Evolutionary conservation across 169 alveolate species (phyloP), one percentile per base, ranked within the genome.

Genomic region (Cystoisospora suis): DNA sequence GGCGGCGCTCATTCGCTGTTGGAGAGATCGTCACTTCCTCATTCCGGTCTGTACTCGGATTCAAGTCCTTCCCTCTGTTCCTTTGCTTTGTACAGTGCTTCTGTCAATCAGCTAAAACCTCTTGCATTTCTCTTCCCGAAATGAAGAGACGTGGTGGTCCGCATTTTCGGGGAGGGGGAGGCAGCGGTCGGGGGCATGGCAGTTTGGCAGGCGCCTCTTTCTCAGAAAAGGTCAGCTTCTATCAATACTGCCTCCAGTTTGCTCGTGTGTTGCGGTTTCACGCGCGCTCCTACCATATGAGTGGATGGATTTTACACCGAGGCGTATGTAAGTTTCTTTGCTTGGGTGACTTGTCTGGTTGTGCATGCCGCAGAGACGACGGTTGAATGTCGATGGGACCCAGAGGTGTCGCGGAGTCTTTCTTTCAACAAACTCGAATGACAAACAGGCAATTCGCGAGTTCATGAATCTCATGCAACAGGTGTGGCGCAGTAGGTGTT

Each of bases 71-170:
- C n/a, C n/a, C 29, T 23, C 65, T 12, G 12, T 53, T 12, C 65
- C 23, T 12, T 23, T 53, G 65, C 65, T 53, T 12, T 53, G 12
- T 12, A 23, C 65, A 23, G 29, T 53, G 65, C 65, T 53, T 12
- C 65, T 53, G 65, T 53, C n/a, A n/a, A n/a, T n/a, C n/a, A 29
- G n/a, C n/a, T 15, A 53, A 20, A 20, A 53, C n/a, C 9, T 53
- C 12, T 65, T 65, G 45, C n/a, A 32, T 65, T 17, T 4, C 20
- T 17, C 40, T 1, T 17, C 34, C n/a, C n/a, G 34, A 36, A 27
- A 65, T 65, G 77, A 65, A 65, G 77, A 36, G 77, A n/a, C 44
- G 3, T 6, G 75, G 75, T 3, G 75, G 75, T 9, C 75, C 75
- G n/a, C 29, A 27, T 15, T 36, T 9, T 36, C 75, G 61, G n/a